These are phyloP conservation scores for Leccinum imitatum DNA, from an alignment of 768 basidiomycete genomes.

Conservation along the genomic window DNA sequence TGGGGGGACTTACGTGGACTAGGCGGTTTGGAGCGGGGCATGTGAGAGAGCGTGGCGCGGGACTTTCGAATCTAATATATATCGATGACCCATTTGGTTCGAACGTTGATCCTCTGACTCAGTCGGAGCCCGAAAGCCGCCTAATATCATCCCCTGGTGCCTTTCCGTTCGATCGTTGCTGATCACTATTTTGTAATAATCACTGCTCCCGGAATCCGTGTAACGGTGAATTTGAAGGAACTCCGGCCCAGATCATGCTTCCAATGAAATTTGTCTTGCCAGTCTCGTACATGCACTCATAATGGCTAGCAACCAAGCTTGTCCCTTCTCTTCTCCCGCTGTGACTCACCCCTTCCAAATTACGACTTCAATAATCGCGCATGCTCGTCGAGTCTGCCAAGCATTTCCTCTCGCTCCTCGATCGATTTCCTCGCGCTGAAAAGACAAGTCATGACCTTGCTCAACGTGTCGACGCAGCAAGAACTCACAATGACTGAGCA, in stretches of 20 bases:
- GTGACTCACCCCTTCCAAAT: background rate
- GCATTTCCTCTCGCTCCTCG: constrained; percentile 43
- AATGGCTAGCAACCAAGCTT: no score
- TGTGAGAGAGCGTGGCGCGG: constrained; percentile 1
- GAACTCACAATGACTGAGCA: constrained; percentile 64
- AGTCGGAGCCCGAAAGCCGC: background rate
- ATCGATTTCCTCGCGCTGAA: constrained; percentile 40
- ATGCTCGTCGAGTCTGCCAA: constrained; percentile 42
- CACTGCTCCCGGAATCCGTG: no score
- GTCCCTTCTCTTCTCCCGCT: no score
- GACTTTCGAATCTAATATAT: background rate
- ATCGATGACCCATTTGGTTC: background rate
- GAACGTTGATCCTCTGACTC: background rate
- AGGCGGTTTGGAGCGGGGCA: constrained; percentile 18
- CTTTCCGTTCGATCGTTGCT: no score
- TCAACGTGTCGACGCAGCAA: background rate
- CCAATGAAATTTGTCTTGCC: no score
- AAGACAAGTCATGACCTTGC: constrained; percentile 6
- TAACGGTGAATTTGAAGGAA: no score
- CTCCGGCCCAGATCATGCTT: no score
- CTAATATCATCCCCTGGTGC: no score
- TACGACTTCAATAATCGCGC: constrained; percentile 11
- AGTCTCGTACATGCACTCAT: no score
- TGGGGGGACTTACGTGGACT: constrained; percentile 25
- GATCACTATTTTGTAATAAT: no score